phyloP scores from a whole-genome alignment of 208 protist species.

The Trichomonas tenax region DNA sequence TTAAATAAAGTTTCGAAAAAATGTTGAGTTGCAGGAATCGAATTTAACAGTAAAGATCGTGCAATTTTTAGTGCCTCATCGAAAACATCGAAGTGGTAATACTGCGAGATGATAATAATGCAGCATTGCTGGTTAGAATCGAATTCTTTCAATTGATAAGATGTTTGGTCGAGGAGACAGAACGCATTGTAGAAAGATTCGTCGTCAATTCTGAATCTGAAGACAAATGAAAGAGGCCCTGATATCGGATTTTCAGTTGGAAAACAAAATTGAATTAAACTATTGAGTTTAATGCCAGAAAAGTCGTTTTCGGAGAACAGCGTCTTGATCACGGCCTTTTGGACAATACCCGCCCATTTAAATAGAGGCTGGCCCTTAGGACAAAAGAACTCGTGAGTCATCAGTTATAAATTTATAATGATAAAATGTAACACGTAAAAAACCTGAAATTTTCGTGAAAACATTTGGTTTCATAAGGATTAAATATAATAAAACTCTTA shows the following conservation, averaged over 20 bases:
- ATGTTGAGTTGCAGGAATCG: background rate
- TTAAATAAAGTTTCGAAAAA: background rate
- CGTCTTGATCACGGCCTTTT: background rate
- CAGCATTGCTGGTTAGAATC: background rate
- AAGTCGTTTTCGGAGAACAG: background rate
- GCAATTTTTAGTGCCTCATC: background rate
- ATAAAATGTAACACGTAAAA: no score
- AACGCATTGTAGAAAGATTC: background rate
- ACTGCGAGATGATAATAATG: background rate
- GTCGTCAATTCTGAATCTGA: background rate
- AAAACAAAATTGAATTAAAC: slow-evolving; percentile 18
- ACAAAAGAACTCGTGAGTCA: background rate
- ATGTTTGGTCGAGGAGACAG: background rate
- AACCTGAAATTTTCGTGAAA: no score
- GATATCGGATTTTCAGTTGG: background rate
- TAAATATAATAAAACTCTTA: no score
- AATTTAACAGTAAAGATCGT: background rate
- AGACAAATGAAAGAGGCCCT: background rate
- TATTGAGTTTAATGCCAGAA: background rate
- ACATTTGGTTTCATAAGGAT: no score
- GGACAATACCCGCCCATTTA: background rate
- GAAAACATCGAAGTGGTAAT: background rate
- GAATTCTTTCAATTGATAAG: slow-evolving; percentile 9
- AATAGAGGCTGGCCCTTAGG: background rate
- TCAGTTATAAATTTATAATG: no score